Evolutionary conservation across 306 rosid genomes (phyloP), one percentile per base, ranked within the genome.

Genomic region (Ormosia semicastrata): DNA sequence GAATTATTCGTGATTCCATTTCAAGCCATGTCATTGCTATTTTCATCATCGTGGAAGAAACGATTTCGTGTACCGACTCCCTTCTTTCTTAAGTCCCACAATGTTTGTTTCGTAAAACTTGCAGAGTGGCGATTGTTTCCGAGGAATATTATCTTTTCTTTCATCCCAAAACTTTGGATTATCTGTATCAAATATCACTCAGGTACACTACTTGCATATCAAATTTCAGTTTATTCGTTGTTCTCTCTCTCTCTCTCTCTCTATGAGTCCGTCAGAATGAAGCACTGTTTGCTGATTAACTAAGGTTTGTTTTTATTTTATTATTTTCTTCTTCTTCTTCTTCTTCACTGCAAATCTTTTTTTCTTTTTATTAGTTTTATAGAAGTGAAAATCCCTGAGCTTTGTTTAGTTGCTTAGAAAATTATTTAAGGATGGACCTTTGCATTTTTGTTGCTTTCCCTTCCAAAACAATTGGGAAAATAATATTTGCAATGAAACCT

Each of bases 111-210:
- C 12, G 47, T 9, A 37, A n/a, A 6, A 49, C 24, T 34, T 37
- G 32, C 66, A 10, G 24, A 81, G 58, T 36, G 47, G 30, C 46
- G 54, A 71, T 56, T 71, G 54, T 78, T 81, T 54, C 72, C 39
- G n/a, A 29, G 1, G 72, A 79, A 78, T 62, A 71, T 71, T 58
- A 46, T 66, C 69, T 43, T 39, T 69, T 52, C 39, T 52, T 7
- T 10, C 18, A 17, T 50, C 74, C 60, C 18, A 12, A 66, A 11
- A 77, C 13, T 39, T 76, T 11, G 60, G 49, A 69, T 50, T 50
- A 36, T 71, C 46, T 43, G 49, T 6, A 71, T 83, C 83, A 33
- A 0, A 63, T 9, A 30, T 71, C 71, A 32, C 36, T 13, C 17
- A 36, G 71, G 37, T 13, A 7, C 10, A 4, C 24, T 5, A 53